Base-by-base conservation (phyloP, 176 grass and related monocot genomes). In the Triticum turgidum region DNA sequence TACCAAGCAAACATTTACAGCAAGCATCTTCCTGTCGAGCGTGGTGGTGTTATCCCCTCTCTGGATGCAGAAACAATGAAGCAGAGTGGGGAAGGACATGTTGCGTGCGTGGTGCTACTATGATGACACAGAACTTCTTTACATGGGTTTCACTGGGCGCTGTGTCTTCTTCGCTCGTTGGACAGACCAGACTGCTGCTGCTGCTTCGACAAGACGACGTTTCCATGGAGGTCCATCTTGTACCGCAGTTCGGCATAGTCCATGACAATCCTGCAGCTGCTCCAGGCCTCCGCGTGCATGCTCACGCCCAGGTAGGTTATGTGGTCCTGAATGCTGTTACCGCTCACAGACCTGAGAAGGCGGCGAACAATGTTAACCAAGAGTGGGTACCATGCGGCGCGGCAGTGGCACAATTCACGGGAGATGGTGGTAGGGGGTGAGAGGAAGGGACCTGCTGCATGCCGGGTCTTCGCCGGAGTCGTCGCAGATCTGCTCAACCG, bases 401-500 rank as follows among this genome's bases (percentile, higher is more conserved):
- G 45, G 32, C 15, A 78, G 32, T 6, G 63, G 42, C 14, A 42
- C 13, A 34, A 3, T 49, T 38, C 15, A 58, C 20, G 34, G 3
- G 80, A n/a, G 54, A 67, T 65, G 69, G 21, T 18, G 80, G 13
- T 30, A 3, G 6, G 1, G 11, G 52, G 49, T 5, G 37, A 41
- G n/a, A 84, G 17, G 20, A 42, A 84, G 18, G 52, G 78, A 88
- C 94, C 91, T 96, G 89, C 94, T 76, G 87, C 94, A 96, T 68
- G 91, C 81, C 42, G 94, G 94, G 86, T 96, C 94, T 90, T 93
- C 91, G 15, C 94, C 94, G 32, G 91, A 93, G 82, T 83, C 91
- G 24, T 96, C 91, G 11, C 91, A 96, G 41, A 96, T 82, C 82
- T 93, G 88, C 79, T 96, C 94, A 34, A 84, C 52, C 21, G 81